A percentile compares a stretch with the other conserved stretches of the same genome.
Evolutionary conservation across 495 filamentous ascomycete genomes (phyloP).

Genomic region (Penicillium robsamsonii): DNA sequence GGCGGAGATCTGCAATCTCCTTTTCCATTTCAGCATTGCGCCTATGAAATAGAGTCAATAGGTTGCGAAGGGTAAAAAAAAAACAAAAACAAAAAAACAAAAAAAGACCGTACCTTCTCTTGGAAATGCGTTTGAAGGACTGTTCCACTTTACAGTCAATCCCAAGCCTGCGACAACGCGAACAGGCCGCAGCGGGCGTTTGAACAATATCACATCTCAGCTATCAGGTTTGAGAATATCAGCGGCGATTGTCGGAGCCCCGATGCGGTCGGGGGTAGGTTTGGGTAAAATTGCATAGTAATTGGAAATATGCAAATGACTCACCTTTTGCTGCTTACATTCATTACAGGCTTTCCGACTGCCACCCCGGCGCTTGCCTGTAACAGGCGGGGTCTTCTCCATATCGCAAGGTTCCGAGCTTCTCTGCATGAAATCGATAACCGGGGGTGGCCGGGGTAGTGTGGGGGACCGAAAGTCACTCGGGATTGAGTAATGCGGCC

Average conservation of each 20-base stretch:
- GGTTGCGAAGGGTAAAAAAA: not conserved
- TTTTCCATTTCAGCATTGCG: constrained; percentile 53
- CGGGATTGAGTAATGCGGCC: constrained; percentile 33
- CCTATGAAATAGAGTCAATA: constrained; percentile 24
- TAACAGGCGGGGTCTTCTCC: constrained; percentile 46
- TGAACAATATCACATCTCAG: constrained; percentile 51
- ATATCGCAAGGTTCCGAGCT: constrained; percentile 38
- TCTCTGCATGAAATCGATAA: constrained; percentile 34
- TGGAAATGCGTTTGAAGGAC: constrained; percentile 49
- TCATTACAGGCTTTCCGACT: constrained; percentile 51
- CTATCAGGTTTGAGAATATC: constrained; percentile 21
- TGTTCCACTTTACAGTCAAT: constrained; percentile 52
- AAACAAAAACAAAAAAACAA: not conserved
- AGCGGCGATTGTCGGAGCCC: constrained; percentile 4
- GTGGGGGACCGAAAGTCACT: constrained; percentile 47
- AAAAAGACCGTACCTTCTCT: constrained; percentile 36
- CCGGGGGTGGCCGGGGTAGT: constrained; percentile 37
- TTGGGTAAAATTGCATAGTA: constrained; percentile 2
- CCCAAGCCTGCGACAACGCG: constrained; percentile 45
- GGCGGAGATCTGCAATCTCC: constrained; percentile 49
- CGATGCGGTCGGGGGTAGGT: not conserved
- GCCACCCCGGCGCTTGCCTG: constrained; percentile 48
- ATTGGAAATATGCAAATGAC: constrained; percentile 18
- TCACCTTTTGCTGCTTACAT: constrained; percentile 52
- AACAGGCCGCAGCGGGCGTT: constrained; percentile 45